Evolutionary conservation across 371 early-diverging fungal species (phyloP), one percentile per base, ranked within the genome.

Genomic region (Lichtheimia corymbifera): DNA sequence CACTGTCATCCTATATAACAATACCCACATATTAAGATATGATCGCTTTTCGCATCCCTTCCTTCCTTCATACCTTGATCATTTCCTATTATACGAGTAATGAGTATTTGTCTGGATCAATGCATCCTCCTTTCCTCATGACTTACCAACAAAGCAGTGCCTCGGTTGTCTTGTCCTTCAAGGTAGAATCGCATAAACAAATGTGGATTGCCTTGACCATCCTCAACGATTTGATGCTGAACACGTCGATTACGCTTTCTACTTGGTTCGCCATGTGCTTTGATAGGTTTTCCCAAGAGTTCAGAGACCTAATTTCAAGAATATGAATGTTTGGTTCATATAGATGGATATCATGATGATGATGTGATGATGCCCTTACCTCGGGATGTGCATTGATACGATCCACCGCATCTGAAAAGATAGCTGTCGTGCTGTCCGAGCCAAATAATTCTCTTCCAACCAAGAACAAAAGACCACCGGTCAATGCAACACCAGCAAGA

Each of bases 131-230:
- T 2, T 22, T 51, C 51, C 14, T 13, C 22, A 51, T 25, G 51
- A 51, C 51, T 51, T 51, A 51, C 51, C 59, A 81, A 45, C 59
- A 74, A 71, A 11, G 72, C 74, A 4, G 73, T 70, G 18, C 82
- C 82, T 47, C 74, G 72, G 43, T 67, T 73, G 42, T 76, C 58
- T 4, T 76, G 76, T 20, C 82, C 82, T 50, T 81, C 82, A 9
- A 81, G 72, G 52, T 71, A 81, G 71, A 81, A 77, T 14, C 75
- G 73, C 78, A 81, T 77, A 61, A 81, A 55, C 64, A 81, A 53
- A 55, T 81, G 82, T 13, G 72, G 72, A 28, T 73, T 67, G 42
- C 75, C 76, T 7, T 74, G 68, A 2, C 55, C 62, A 58, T 81
- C 82, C 50, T 78, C 58, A n/a, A 73, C 66, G 14, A 81, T 65